Evolutionary conservation across 371 early-diverging fungal species (phyloP).

Genomic region (Nematocida homosporus): DNA sequence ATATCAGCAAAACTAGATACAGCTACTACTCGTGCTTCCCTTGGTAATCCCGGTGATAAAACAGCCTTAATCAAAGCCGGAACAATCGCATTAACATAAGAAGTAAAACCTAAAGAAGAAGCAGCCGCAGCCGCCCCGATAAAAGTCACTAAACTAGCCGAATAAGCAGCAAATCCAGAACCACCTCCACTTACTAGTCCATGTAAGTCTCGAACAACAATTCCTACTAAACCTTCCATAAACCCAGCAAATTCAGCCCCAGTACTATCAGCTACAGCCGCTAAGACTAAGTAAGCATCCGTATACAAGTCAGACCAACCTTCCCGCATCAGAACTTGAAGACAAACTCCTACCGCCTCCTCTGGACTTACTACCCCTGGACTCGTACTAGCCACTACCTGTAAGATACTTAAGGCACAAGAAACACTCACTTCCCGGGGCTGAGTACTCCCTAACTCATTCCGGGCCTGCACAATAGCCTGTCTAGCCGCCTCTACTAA

Average conservation of each 20-base stretch:
- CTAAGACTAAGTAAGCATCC: constrained; percentile 64
- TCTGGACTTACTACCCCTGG: constrained; percentile 14
- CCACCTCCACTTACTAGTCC: neutral
- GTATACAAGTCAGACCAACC: constrained; percentile 39
- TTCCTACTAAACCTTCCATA: constrained; percentile 46
- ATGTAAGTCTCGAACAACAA: constrained; percentile 56
- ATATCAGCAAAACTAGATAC: constrained; percentile 91
- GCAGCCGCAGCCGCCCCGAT: constrained; percentile 62
- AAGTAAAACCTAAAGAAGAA: constrained; percentile 58
- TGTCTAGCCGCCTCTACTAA: constrained; percentile 49
- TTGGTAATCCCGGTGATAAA: constrained; percentile 26
- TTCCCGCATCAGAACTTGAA: constrained; percentile 39
- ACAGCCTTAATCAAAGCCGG: constrained; percentile 53
- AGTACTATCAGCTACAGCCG: constrained; percentile 27
- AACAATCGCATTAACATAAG: constrained; percentile 46
- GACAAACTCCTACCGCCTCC: constrained; percentile 35
- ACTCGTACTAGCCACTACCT: constrained; percentile 7
- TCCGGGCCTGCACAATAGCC: constrained; percentile 31
- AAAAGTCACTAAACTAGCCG: constrained; percentile 57
- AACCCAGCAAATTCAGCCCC: constrained; percentile 46
- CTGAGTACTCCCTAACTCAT: constrained; percentile 30
- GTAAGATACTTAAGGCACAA: constrained; percentile 59
- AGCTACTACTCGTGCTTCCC: constrained; percentile 76
- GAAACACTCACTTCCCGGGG: constrained; percentile 62
- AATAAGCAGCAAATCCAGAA: constrained; percentile 38